Evolutionary conservation across 2,329 filamentous ascomycete species (phyloP), one percentile per base, ranked within the genome.

Genomic region (Sporothrix luriei): DNA sequence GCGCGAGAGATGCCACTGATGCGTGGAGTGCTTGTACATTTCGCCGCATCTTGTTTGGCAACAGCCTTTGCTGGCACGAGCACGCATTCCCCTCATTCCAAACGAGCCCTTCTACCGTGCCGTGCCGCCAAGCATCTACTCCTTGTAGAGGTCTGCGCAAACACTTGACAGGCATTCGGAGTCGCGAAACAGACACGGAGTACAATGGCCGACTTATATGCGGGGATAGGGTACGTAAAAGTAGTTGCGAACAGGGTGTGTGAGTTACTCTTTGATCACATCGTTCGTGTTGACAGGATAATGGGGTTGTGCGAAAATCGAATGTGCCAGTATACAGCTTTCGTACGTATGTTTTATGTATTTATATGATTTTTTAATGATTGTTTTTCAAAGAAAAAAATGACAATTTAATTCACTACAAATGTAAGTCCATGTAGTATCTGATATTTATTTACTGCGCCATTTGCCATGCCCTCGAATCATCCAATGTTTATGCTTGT

Each of bases 21-120:
- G n/a, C n/a, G n/a, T n/a, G n/a, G n/a, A 24, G 11, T 24, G 55
- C 33, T 24, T n/a, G 55, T 21, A 43, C 13, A 26, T 43, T 61
- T 61, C 55, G 55, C 43, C 33, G 43, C 59, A 62, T 29, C 59
- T 19, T 26, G 14, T 33, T 57, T 38, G 29, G 33, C 24, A 13
- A 52, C 5, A 21, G 2, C 10, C 4, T 6, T 6, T 48, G 4
- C 29, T 62, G 13, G 40, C 59, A 19, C 40, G 26, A 21, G 38
- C n/a, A 26, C 10, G 5, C 26, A 21, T 11, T 49, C 62, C 61
- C 46, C 26, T 51, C 62, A 33, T 51, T 51, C 33, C 59, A 67
- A 38, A 67, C 38, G 24, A 19, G 21, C 43, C 49, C 52, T 68
- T 68, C 66, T 61, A 38, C 66, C 66, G 43, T 68, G 66, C 66